Evolutionary conservation across 768 basidiomycete genomes (phyloP).

Genomic region (Tricholoma sp.): DNA sequence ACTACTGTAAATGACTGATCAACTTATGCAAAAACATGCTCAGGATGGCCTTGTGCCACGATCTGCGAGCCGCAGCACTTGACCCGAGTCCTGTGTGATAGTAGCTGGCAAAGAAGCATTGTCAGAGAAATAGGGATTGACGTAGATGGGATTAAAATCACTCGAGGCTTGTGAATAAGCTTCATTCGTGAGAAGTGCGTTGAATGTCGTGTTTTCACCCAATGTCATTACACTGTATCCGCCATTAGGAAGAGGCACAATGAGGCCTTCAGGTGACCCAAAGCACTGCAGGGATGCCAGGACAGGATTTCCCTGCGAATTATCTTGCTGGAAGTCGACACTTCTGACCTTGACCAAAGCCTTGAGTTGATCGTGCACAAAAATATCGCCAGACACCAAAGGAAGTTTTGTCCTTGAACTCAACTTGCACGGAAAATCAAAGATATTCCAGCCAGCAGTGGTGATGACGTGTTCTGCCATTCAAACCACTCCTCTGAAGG

Average conservation of each 20-base stretch:
- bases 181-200: slow-evolving; percentile 86
- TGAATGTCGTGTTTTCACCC: slow-evolving; percentile 62
- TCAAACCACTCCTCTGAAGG: slow-evolving; percentile 94
- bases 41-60: slow-evolving; percentile 88
- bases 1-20: slow-evolving; percentile 4
- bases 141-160: slow-evolving; percentile 98
- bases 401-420: slow-evolving; percentile 87
- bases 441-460: slow-evolving; percentile 72
- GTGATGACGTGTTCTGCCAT: slow-evolving; percentile 85
- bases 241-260: slow-evolving; percentile 73
- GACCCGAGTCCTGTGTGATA: slow-evolving; percentile 99
- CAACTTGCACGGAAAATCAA: slow-evolving; percentile 88
- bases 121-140: slow-evolving; percentile 97
- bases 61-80: slow-evolving; percentile 89
- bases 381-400: slow-evolving; percentile 84
- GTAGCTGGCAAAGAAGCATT: slow-evolving; percentile 91
- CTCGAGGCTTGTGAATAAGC: slow-evolving; percentile 95
- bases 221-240: slow-evolving; percentile 78
- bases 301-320: slow-evolving; percentile 91
- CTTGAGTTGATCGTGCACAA: slow-evolving; percentile 84
- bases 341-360: slow-evolving; percentile 83
- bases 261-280: slow-evolving; percentile 72
- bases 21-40: slow-evolving; percentile 81
- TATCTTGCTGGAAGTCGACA: slow-evolving; percentile 81
- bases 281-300: slow-evolving; percentile 90